Evolutionary conservation across 495 filamentous ascomycete species (phyloP).

Genomic region (Parachaetomium inaequale): DNA sequence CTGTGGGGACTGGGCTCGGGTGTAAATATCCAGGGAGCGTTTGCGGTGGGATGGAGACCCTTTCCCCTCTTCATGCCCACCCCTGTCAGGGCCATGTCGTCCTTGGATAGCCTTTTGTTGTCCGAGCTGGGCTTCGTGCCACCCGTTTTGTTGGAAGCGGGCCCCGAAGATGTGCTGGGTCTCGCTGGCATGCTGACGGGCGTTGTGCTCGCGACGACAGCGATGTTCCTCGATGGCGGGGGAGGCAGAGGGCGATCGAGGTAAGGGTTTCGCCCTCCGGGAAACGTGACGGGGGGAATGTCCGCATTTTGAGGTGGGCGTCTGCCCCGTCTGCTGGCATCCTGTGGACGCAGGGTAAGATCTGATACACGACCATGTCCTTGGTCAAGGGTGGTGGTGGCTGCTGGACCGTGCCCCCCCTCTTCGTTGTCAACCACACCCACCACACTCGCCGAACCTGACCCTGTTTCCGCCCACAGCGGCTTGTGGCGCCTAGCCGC

Average conservation of each 20-base stretch:
- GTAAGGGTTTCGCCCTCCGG: constrained; percentile 36
- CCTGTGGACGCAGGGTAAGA: constrained; percentile 34
- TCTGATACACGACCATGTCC: constrained; percentile 47
- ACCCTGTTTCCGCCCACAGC: constrained; percentile 11
- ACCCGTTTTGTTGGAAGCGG: constrained; percentile 19
- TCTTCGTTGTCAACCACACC: constrained; percentile 25
- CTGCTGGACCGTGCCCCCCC: constrained; percentile 38
- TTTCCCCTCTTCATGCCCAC: constrained; percentile 23
- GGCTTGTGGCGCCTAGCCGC: constrained; percentile 30
- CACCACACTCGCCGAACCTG: neutral
- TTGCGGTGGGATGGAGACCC: constrained; percentile 23
- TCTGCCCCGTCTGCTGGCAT: constrained; percentile 24
- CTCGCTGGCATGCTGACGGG: constrained; percentile 36
- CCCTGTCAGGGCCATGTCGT: constrained; percentile 46
- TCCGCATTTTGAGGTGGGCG: constrained; percentile 33
- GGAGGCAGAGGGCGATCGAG: constrained; percentile 37
- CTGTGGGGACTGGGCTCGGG: constrained; percentile 41
- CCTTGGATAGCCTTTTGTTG: constrained; percentile 45
- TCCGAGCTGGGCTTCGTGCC: constrained; percentile 30
- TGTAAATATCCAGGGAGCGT: constrained; percentile 39
- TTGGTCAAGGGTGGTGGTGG: constrained; percentile 35
- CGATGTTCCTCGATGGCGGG: constrained; percentile 25
- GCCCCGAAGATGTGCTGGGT: constrained; percentile 43
- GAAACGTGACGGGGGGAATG: constrained; percentile 31
- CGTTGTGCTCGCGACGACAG: constrained; percentile 23